These are phyloP conservation scores for Tricholoma sp. DNA, from an alignment of 768 basidiomycete genomes.

Conservation along the genomic window DNA sequence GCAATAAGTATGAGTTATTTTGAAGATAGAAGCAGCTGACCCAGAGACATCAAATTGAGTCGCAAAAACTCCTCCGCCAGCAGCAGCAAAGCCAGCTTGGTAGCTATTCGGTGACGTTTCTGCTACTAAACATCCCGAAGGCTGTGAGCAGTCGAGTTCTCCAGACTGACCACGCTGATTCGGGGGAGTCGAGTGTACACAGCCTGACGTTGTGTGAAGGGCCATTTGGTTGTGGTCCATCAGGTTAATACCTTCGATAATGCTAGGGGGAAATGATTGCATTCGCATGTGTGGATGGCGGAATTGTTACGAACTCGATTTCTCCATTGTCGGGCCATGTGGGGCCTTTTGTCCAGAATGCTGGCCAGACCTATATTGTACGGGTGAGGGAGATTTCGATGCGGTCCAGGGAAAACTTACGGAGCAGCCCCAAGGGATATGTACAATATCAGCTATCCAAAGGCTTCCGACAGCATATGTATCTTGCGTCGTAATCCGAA, in stretches of 20 bases:
- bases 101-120: constrained; percentile 60
- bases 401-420: constrained; percentile 24
- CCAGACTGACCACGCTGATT: constrained; percentile 45
- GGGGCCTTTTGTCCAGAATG: constrained; percentile 42
- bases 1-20: background rate
- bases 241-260: constrained; percentile 80
- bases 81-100: constrained; percentile 59
- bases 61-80: constrained; percentile 75
- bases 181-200: constrained; percentile 28
- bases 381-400: background rate
- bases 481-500: constrained; percentile 40
- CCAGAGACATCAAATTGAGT: constrained; percentile 59
- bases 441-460: constrained; percentile 39
- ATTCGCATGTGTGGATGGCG: background rate
- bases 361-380: constrained; percentile 37
- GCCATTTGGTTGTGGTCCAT: constrained; percentile 69
- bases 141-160: constrained; percentile 51
- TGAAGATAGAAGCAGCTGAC: constrained; percentile 3
- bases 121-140: constrained; percentile 62
- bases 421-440: constrained; percentile 49
- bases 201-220: constrained; percentile 60
- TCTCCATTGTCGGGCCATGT: constrained; percentile 44
- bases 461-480: constrained; percentile 39
- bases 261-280: constrained; percentile 37
- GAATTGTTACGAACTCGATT: constrained; percentile 31